These are phyloP conservation scores for Fusarium verrucosum DNA, from an alignment of 2,329 filamentous ascomycete species.

Conservation along the genomic window DNA sequence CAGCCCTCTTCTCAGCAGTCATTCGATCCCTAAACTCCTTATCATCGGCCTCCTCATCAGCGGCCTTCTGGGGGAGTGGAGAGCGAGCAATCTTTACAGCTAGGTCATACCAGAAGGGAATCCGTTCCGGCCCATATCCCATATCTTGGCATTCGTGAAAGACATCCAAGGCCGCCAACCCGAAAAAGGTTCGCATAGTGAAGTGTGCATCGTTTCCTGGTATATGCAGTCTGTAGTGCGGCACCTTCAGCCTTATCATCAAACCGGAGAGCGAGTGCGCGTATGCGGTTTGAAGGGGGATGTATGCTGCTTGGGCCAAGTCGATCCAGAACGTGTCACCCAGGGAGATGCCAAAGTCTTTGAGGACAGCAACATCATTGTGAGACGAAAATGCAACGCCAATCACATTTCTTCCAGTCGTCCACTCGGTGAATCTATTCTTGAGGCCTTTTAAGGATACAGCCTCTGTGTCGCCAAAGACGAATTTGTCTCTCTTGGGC, in stretches of 20 bases:
- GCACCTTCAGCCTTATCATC: neutral
- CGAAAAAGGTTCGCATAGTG: conserved; percentile 47
- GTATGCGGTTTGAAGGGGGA: neutral
- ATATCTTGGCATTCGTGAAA: neutral
- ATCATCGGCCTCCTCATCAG: too few relatives aligned
- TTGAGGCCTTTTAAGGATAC: neutral
- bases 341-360: neutral
- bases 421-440: neutral
- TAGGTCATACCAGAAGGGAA: conserved; percentile 9
- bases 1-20: too few relatives aligned
- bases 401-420: neutral
- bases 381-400: conserved; percentile 1
- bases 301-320: conserved; percentile 1
- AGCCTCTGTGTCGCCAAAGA: conserved; percentile 9
- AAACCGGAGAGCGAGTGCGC: neutral
- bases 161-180: conserved; percentile 53
- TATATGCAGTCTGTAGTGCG: conserved; percentile 9
- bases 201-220: conserved; percentile 50
- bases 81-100: conserved; percentile 15
- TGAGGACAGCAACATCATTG: neutral
- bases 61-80: neutral
- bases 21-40: too few relatives aligned
- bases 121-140: too few relatives aligned
- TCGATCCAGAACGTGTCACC: neutral
- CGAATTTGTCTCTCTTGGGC: neutral